Evolutionary conservation across 768 basidiomycete genomes (phyloP), one percentile per base, ranked within the genome.

Genomic region (Tricholoma matsutake): DNA sequence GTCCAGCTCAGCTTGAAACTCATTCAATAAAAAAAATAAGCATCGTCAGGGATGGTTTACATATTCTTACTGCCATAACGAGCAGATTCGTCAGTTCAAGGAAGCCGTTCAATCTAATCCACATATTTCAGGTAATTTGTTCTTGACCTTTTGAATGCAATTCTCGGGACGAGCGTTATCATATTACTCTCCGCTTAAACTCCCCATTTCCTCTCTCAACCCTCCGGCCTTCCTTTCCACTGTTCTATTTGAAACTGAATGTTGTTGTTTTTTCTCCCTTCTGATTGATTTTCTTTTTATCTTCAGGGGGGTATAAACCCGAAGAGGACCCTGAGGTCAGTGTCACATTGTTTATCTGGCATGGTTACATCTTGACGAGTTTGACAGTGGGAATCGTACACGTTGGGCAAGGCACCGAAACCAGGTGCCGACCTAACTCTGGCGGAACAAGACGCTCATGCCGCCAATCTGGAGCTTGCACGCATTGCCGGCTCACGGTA

Each of bases 1-100:
- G 60, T 41, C 53, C 59, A 45, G 47, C 57, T 58, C 68, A 64
- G 67, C 63, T 67, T 73, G 72, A 75, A 67, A 63, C 71, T 72
- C 66, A 76, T 71, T 64, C 61, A 51, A 54, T 69, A 61, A 66
- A 57, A 31, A 63, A 57, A 32, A 64, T n/a, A 77, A 94, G 89
- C 86, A 89, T 71, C 86, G 86, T 66, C 91, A 94, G 79, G 86
- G 88, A 39, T 97, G 95, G 95, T 98, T 98, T 79, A 98, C 95
- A 37, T 98, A 98, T 76, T 88, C 93, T 54, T 97, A 92, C 74
- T 94, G 96, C 78, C 95, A 99, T 78, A 92, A 95, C 73, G 83
- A 86, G 56, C 88, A 97, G 76, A 94, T 98, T 63, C 88, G 96
- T 60, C 97, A 99, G 76, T 99, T 98, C 81, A 91, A 91, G 75